Conservation (phyloP, 257 asterid species). For the Nicotiana tomentosiformis region DNA sequence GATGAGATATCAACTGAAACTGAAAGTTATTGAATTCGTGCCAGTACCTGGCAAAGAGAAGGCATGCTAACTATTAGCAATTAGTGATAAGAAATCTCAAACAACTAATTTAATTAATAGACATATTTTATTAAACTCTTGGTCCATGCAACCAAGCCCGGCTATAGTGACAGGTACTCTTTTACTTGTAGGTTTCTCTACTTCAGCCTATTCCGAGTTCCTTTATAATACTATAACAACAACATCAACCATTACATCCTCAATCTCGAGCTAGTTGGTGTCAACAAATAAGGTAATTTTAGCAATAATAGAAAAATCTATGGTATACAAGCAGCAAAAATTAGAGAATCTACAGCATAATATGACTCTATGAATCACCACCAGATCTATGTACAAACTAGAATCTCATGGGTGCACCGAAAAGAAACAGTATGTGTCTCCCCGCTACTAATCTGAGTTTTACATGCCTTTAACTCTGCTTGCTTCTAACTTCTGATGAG, state of each 20-base stretch:
- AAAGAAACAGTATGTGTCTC: neutral
- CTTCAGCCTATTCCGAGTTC: neutral
- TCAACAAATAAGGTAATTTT: neutral
- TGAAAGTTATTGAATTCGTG: conserved; percentile 86
- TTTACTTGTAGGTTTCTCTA: neutral
- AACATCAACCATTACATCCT: neutral
- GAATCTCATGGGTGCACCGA: neutral
- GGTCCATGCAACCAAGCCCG: neutral
- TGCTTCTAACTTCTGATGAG: conserved; percentile 3
- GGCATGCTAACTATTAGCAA: neutral
- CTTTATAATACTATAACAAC: neutral
- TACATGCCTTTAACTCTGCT: neutral
- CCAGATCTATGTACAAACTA: neutral
- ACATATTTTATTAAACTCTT: neutral
- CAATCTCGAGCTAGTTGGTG: neutral
- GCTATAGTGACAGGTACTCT: neutral
- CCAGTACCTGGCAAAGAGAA: conserved; percentile 68
- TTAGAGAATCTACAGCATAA: neutral
- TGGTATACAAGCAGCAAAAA: neutral
- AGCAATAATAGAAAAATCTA: neutral
- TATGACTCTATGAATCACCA: neutral
- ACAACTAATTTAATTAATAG: neutral
- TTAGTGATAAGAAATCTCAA: neutral
- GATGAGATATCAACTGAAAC: conserved; percentile 85
- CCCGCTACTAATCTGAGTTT: neutral